Evolutionary conservation across 768 basidiomycete species (phyloP).

Genomic region (Rubroboletus pulcherrimus): DNA sequence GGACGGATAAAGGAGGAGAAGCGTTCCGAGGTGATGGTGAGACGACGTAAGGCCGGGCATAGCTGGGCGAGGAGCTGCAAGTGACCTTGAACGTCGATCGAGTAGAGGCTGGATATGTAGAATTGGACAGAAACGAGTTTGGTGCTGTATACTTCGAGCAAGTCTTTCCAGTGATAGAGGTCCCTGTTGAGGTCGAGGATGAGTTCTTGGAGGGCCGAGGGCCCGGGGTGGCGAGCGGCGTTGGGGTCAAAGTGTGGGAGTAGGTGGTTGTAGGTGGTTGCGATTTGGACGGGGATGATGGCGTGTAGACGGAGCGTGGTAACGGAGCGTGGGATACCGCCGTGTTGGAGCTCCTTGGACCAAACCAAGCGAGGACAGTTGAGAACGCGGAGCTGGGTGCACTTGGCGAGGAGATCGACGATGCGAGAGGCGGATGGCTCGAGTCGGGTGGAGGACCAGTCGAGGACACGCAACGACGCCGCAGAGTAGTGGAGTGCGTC

Average conservation of each 20-base stretch:
- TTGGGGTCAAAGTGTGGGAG: background rate
- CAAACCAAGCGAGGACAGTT: conserved; percentile 7
- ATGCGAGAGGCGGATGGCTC: background rate
- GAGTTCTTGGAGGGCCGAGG: conserved; percentile 18
- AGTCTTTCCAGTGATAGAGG: conserved; percentile 3
- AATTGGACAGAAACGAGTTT: conserved; percentile 20
- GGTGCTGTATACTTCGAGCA: conserved; percentile 13
- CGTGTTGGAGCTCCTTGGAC: conserved; percentile 1
- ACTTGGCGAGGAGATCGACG: conserved; percentile 5
- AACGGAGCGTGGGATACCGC: conserved; percentile 9
- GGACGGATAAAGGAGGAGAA: conserved; percentile 1
- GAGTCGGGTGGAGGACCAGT: conserved; percentile 8
- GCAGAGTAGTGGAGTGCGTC: conserved; percentile 15
- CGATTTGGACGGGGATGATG: background rate
- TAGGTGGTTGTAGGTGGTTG: background rate
- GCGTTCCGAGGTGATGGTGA: conserved; percentile 12
- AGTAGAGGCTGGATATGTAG: background rate
- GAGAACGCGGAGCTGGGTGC: conserved; percentile 18
- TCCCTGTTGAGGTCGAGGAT: conserved; percentile 7
- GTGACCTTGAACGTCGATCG: background rate
- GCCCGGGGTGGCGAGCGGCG: background rate
- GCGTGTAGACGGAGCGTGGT: conserved; percentile 11
- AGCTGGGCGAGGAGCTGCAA: conserved; percentile 6
- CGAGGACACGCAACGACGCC: conserved; percentile 18
- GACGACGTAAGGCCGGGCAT: conserved; percentile 18